Evolutionary conservation across 2,329 filamentous ascomycete genomes (phyloP), one percentile per base, ranked within the genome.

Genomic region (Phyllosticta capitalensis): DNA sequence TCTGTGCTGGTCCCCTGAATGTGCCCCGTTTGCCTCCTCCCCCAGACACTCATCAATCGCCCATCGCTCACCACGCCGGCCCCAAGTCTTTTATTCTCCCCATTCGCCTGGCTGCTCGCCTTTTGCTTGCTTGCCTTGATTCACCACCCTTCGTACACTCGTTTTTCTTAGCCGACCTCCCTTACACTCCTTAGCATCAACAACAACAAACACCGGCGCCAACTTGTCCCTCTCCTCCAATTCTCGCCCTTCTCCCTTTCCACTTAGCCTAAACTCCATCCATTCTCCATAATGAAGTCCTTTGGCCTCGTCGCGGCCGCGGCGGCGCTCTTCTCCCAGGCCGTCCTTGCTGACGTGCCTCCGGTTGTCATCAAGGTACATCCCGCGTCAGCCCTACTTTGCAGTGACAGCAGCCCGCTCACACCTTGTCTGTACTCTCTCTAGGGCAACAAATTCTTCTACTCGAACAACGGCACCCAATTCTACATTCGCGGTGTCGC

Each of bases 371-470:
- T 85, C 79, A 92, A 92, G 82, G 85, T 86, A 26, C 33, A 48
- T 60, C 53, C 38, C 51, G 33, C 54, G n/a, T 24, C 38, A 45
- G 19, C 59, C 59, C 21, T 21, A 53, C 28, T n/a, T 26, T 56
- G 56, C 33, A 51, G 56, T 51, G 55, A 19, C 60, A 56, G 6
- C 53, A 28, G 55, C 38, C 52, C 12, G 20, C 38, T 56, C 30
- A 61, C 38, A 38, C 48, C 69, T 66, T 65, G 59, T 45, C 14
- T 45, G 38, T n/a, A 45, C n/a, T n/a, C n/a, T 62, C 59, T 10
- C 69, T n/a, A 87, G 83, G 86, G 89, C 67, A 83, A 83, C 71
- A 92, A 94, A 76, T 92, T 96, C 81, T 96, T 95, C 81, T 92
- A 88, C 80, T 82, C 89, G 74, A 88, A 86, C 73, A 88, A 87